Evolutionary conservation across 2,329 filamentous ascomycete species (phyloP), one percentile per base, ranked within the genome.

Genomic region (Geoglossum cookeanum): DNA sequence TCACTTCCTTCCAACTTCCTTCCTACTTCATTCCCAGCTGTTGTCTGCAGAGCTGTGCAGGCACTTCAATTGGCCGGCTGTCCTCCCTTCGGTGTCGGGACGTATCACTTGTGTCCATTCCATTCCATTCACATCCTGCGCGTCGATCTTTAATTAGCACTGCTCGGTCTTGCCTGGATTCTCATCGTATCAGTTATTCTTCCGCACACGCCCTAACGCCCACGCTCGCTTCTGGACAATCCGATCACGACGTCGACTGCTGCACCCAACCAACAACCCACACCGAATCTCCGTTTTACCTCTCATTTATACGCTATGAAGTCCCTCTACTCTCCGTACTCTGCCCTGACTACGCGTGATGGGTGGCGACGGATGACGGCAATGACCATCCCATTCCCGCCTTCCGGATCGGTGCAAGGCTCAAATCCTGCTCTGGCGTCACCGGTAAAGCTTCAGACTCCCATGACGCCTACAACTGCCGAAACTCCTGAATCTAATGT

Each of bases 401-500:
- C 49, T 37, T 53, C 49, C 5, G 49, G 49, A 6, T 53, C 49
- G 13, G 22, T 53, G 8, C 33, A 30, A 3, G 49, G 49, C 11
- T 7, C 49, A 17, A 53, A 35, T 35, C 49, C 30, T 32, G 17
- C 49, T 37, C 30, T 53, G 5, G 1, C 49, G 5, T 35, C 49
- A 35, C 30, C 49, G 5, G 49, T 53, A 9, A 53, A 53, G 49
- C 49, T 53, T 17, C 68, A 69, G 37, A 74, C 78, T 58, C 75
- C 80, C 61, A 74, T 81, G 67, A 76, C 82, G 64, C 82, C 85
- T 62, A 80, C 84, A 59, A 82, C 84, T 61, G 78, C 84, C 67
- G 85, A 91, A 68, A 77, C 90, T 68, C 29, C 49, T 9, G 49
- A 53, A 37, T 77, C 83, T 56, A 82, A 81, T 62, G 87, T 97